Evolutionary conservation across 257 asterid genomes (phyloP).

Genomic region (Cruciata laevipes): DNA sequence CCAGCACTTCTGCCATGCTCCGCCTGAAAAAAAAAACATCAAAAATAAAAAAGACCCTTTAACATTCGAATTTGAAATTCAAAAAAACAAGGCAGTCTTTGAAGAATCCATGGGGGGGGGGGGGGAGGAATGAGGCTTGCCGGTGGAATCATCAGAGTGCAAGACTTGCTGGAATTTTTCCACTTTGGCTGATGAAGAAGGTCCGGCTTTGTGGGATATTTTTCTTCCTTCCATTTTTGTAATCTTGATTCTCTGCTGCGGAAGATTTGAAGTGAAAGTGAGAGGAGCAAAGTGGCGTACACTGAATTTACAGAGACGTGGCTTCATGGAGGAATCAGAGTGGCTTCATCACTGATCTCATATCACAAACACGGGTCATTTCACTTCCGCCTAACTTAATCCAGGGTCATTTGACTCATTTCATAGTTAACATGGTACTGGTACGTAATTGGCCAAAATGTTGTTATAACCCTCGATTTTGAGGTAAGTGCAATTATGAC

Average conservation of each 20-base stretch:
- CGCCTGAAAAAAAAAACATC: constrained; percentile 19
- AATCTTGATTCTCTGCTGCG: background rate
- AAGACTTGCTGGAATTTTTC: constrained; percentile 37
- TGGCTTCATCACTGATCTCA: background rate
- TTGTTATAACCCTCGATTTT: no score
- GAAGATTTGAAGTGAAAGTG: background rate
- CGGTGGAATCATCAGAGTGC: constrained; percentile 28
- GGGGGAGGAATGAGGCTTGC: constrained; percentile 20
- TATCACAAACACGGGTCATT: no score
- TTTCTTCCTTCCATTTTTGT: background rate
- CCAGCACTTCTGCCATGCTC: constrained; percentile 80
- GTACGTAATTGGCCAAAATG: no score
- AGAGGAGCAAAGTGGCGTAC: background rate
- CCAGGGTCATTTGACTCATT: no score
- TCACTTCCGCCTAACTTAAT: no score
- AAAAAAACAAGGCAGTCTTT: background rate
- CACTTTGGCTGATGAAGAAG: constrained; percentile 11
- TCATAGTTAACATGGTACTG: no score
- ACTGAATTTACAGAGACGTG: no score
- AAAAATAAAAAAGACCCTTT: background rate
- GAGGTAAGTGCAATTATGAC: no score
- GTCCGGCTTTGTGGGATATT: background rate
- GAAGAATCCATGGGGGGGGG: background rate
- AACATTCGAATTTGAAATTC: background rate
- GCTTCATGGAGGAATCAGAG: background rate